Evolutionary conservation across 305 asterid genomes (phyloP).

Genomic region (Fraxinus sp.): DNA sequence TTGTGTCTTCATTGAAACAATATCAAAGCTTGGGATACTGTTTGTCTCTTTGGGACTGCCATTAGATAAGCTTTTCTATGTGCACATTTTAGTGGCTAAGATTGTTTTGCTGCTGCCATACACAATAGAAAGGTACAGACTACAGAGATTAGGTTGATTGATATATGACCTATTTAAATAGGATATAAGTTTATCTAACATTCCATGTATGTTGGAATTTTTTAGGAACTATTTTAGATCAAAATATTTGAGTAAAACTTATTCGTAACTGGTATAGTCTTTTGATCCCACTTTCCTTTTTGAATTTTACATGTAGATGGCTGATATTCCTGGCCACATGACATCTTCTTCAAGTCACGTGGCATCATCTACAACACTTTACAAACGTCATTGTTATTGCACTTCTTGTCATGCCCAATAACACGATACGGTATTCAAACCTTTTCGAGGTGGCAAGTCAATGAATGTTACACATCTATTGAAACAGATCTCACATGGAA

Average conservation of each 20-base stretch:
- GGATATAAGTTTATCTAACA: not conserved
- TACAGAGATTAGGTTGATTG: not conserved
- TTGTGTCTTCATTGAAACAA: not conserved
- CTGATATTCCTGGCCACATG: slow-evolving; percentile 23
- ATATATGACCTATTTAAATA: not conserved
- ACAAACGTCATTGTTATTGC: slow-evolving; percentile 9
- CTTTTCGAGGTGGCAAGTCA: not conserved
- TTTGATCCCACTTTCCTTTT: slow-evolving; percentile 11
- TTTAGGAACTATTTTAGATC: not conserved
- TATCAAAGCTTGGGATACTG: not conserved
- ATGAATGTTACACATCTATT: not conserved
- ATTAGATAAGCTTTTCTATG: not conserved
- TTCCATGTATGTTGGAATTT: not conserved
- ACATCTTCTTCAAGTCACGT: slow-evolving; percentile 24
- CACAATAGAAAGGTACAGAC: not conserved
- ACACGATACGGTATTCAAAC: not conserved
- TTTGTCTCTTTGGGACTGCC: not conserved
- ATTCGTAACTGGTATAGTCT: not conserved
- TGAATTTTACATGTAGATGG: slow-evolving; percentile 24
- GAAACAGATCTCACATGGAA: not conserved
- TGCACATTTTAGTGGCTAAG: not conserved
- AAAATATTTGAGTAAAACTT: not conserved
- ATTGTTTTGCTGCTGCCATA: not conserved
- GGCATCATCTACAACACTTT: slow-evolving; percentile 21
- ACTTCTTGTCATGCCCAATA: slow-evolving; percentile 10